These are phyloP conservation scores for Paxillus ammoniavirescens DNA, from an alignment of 768 basidiomycete species.

Conservation along the genomic window DNA sequence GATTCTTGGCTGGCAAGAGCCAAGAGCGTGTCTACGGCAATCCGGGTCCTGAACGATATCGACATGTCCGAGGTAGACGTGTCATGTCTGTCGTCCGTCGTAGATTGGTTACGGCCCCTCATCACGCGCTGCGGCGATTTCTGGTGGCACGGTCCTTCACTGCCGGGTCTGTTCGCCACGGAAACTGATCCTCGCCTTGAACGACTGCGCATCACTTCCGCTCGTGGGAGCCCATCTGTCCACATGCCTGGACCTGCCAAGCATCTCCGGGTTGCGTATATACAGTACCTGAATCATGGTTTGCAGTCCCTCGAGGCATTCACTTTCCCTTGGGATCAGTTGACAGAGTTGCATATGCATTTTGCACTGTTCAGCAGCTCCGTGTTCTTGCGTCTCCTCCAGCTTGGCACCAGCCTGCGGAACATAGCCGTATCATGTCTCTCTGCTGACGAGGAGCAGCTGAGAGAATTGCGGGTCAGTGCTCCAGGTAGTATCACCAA, in stretches of 20 bases:
- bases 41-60: slow-evolving; percentile 28
- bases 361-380: slow-evolving; percentile 24
- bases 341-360: slow-evolving; percentile 27
- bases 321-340: slow-evolving; percentile 25
- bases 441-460: slow-evolving; percentile 18
- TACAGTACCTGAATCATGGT: slow-evolving; percentile 21
- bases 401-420: slow-evolving; percentile 19
- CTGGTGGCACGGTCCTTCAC: slow-evolving; percentile 32
- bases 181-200: slow-evolving; percentile 7
- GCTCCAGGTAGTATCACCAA: slow-evolving; percentile 17
- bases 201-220: slow-evolving; percentile 21
- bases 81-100: not conserved
- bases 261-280: slow-evolving; percentile 16
- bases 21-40: slow-evolving; percentile 22
- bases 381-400: slow-evolving; percentile 22
- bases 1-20: slow-evolving; percentile 28
- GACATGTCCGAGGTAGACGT: slow-evolving; percentile 8
- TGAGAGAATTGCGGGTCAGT: slow-evolving; percentile 5
- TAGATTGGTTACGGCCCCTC: slow-evolving; percentile 24
- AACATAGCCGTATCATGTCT: slow-evolving; percentile 23
- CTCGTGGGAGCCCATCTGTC: slow-evolving; percentile 12
- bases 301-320: slow-evolving; percentile 23
- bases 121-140: slow-evolving; percentile 24
- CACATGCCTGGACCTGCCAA: slow-evolving; percentile 15
- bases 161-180: slow-evolving; percentile 17